Conservation (phyloP, 2,329 filamentous ascomycete species). For the Xylaria sp. region DNA sequence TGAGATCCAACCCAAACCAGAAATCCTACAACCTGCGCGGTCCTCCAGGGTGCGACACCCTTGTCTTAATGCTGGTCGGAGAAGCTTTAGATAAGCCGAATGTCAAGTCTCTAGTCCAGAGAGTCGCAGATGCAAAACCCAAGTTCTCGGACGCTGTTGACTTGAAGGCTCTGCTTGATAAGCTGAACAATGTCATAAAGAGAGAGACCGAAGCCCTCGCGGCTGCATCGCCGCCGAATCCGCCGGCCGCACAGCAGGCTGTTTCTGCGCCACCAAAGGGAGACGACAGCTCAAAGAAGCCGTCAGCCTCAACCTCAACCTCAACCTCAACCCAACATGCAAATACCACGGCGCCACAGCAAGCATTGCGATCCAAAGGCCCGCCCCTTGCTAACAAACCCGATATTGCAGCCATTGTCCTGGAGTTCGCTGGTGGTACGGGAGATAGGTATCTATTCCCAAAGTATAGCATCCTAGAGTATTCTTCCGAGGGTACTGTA, state of each 20-base stretch:
- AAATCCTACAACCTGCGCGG: constrained; percentile 48
- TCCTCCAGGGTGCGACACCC: constrained; percentile 49
- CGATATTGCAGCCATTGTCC: constrained; percentile 60
- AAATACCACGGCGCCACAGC: constrained; percentile 35
- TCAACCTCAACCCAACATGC: constrained; percentile 18
- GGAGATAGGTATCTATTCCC: constrained; percentile 77
- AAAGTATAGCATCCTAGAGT: constrained; percentile 71
- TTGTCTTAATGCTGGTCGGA: constrained; percentile 54
- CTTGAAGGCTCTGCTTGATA: constrained; percentile 49
- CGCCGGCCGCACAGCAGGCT: constrained; percentile 20
- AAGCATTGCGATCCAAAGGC: constrained; percentile 56
- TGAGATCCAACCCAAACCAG: constrained; percentile 54
- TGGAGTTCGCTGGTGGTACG: constrained; percentile 61
- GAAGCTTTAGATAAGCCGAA: constrained; percentile 49
- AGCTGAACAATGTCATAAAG: constrained; percentile 40
- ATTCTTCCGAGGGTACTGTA: constrained; percentile 47
- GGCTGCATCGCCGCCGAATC: constrained; percentile 3
- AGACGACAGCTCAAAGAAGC: constrained; percentile 33
- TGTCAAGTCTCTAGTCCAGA: constrained; percentile 46
- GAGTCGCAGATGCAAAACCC: constrained; percentile 48
- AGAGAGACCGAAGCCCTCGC: constrained; percentile 27
- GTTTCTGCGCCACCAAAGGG: constrained; percentile 29
- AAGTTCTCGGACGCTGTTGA: constrained; percentile 50
- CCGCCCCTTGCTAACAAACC: constrained; percentile 49
- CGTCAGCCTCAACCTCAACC: constrained; percentile 20